Percentiles rank a stretch among this genome's conserved stretches.
Evolutionary conservation across 2,329 filamentous ascomycete species (phyloP).

Genomic region (Apiospora pterosperma): DNA sequence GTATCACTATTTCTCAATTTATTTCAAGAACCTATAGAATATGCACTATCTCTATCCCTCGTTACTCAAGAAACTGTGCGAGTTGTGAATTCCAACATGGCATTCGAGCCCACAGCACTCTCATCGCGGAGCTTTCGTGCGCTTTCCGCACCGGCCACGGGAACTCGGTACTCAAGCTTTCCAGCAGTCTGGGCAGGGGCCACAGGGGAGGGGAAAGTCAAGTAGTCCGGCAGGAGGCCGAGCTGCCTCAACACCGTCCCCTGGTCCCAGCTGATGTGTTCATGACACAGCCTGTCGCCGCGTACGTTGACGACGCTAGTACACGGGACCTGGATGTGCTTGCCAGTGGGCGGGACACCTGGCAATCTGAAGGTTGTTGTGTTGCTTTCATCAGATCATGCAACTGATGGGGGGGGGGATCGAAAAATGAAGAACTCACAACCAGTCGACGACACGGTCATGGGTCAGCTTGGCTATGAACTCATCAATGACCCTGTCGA

Average conservation of each 20-base stretch:
- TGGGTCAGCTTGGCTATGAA: constrained; percentile 66
- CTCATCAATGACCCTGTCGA: constrained; percentile 70
- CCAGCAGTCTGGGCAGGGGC: constrained; percentile 33
- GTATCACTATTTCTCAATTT: too few relatives aligned
- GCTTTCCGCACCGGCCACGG: constrained; percentile 54
- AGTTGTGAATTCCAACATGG: constrained; percentile 41
- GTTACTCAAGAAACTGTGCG: background rate
- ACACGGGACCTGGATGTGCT: constrained; percentile 56
- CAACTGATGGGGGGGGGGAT: background rate
- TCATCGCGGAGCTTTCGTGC: constrained; percentile 44
- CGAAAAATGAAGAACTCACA: constrained; percentile 46
- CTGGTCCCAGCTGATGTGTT: constrained; percentile 72
- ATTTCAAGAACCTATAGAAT: background rate
- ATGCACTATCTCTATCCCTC: background rate
- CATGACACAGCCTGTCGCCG: constrained; percentile 65
- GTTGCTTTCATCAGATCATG: background rate
- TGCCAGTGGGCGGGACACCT: constrained; percentile 55
- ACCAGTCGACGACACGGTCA: constrained; percentile 61
- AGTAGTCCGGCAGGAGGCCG: constrained; percentile 60
- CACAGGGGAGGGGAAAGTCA: constrained; percentile 58
- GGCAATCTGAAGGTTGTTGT: constrained; percentile 42
- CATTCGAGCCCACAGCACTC: constrained; percentile 52
- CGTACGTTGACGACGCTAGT: constrained; percentile 64
- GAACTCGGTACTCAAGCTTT: constrained; percentile 55
- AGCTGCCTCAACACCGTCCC: constrained; percentile 58